Percentiles rank a stretch among this genome's conserved stretches.
Conservation (phyloP, 2,329 filamentous ascomycete genomes). For the Alternaria gansuensis region DNA sequence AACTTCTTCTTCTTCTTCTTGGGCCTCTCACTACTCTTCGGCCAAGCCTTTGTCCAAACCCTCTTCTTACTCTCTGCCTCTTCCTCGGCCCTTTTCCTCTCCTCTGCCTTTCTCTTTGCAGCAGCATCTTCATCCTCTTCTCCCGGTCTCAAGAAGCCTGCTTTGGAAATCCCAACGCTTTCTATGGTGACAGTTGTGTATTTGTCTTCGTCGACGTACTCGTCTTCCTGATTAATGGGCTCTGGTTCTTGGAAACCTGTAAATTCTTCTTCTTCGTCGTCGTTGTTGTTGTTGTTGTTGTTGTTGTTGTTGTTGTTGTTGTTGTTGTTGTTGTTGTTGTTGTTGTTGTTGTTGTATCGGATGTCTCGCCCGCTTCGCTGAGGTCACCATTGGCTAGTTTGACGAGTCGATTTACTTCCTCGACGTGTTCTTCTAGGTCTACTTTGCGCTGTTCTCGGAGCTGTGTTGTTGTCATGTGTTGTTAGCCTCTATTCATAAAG, state of each 20-base stretch:
- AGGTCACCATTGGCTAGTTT: constrained; percentile 63
- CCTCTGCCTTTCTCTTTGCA: constrained; percentile 36
- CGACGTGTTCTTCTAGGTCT: constrained; percentile 83
- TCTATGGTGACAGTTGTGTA: constrained; percentile 96
- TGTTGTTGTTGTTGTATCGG: constrained; percentile 44
- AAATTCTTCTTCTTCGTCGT: constrained; percentile 59
- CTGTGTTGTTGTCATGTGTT: constrained; percentile 58
- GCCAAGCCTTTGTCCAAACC: constrained; percentile 63
- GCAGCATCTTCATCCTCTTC: constrained; percentile 34
- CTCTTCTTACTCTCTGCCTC: constrained; percentile 62
- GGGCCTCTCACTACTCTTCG: constrained; percentile 54
- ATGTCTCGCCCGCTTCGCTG: constrained; percentile 46
- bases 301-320: constrained; percentile 53
- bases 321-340: constrained; percentile 50
- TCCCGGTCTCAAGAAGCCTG: constrained; percentile 71
- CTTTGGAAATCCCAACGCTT: constrained; percentile 79
- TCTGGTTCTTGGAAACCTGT: constrained; percentile 59
- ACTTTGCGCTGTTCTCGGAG: constrained; percentile 81
- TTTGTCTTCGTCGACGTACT: constrained; percentile 95
- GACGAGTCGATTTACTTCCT: constrained; percentile 76
- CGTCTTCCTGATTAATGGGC: constrained; percentile 79
- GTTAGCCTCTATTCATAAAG: constrained; percentile 1
- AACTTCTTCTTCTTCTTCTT: constrained; percentile 93
- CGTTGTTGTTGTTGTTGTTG: constrained; percentile 49
- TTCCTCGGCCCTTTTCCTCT: constrained; percentile 42